Evolutionary conservation across 768 basidiomycete genomes (phyloP), one percentile per base, ranked within the genome.

Genomic region (Termitomyces heimii): DNA sequence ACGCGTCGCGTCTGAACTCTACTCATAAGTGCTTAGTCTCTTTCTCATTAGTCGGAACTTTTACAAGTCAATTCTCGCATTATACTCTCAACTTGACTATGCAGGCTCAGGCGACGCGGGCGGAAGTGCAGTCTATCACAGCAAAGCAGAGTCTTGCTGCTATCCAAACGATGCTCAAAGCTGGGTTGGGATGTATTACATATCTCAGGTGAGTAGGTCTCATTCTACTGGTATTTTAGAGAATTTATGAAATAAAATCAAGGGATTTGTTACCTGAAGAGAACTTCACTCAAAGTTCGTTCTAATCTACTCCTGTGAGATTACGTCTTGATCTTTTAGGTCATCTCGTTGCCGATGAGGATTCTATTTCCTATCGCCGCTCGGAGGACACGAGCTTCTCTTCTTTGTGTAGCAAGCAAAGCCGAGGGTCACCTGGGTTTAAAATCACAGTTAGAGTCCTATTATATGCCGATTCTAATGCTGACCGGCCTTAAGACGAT

Each of bases 251-350:
- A 14, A 4, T 13, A 28, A 39, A 32, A 45, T 34, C 2, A 50
- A 92, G 89, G 65, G 86, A 89, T 63, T 68, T 92, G 9, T 77
- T 92, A 9, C 90, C 90, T 6, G 83, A 84, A 42, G 90, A 92
- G 54, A 92, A 92, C 66, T 92, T 92, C 65, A 77, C 79, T 12
- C 80, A 84, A 67, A 84, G 89, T 86, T 59, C 52, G 71, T 57
- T 24, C 24, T 12, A 16, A 34, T 42, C n/a, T n/a, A n/a, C n/a
- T n/a, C n/a, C n/a, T 10, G 14, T 18, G 40, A 26, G 24, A 51
- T 12, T 7, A n/a, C 13, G 40, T 49, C 7, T 28, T 60, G 9
- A 53, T 46, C 14, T 48, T 45, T 47, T 7, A 84, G 85, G 80
- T 61, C 76, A 85, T 66, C 78, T 87, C 56, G 82, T 82, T 4